Conservation (phyloP, 2,329 filamentous ascomycete genomes). For the Pseudogymnoascus sp. region DNA sequence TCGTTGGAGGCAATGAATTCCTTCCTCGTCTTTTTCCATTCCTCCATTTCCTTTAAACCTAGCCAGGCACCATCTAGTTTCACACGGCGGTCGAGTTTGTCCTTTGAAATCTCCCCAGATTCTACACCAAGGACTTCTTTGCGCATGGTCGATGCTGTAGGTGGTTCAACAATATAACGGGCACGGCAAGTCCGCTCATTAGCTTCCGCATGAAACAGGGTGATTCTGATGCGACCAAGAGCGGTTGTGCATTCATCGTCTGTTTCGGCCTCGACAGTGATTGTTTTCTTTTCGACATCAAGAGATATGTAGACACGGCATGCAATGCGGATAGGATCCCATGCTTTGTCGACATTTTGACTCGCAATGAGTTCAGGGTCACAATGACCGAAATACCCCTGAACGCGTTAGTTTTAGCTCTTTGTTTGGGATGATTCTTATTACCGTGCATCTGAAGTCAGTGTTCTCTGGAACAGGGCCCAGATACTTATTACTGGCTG, state of each 20-base stretch:
- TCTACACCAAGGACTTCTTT: slow-evolving; percentile 13
- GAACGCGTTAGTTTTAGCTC: neutral
- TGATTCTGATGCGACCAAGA: neutral
- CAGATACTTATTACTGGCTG: neutral
- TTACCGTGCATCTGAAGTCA: neutral
- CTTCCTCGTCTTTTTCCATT: slow-evolving; percentile 16
- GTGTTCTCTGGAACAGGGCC: neutral
- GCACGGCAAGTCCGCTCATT: neutral
- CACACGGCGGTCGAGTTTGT: neutral
- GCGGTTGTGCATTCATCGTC: neutral
- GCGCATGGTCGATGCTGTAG: slow-evolving; percentile 15
- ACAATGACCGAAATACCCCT: slow-evolving; percentile 1
- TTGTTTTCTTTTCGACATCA: neutral
- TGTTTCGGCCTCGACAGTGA: neutral
- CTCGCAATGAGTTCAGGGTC: neutral
- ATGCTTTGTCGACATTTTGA: slow-evolving; percentile 1
- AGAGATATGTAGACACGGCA: neutral
- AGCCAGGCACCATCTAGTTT: slow-evolving; percentile 17
- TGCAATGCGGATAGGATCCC: slow-evolving; percentile 1
- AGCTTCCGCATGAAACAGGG: neutral
- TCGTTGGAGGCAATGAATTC: slow-evolving; percentile 13
- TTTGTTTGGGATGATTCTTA: neutral
- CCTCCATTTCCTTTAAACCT: slow-evolving; percentile 7
- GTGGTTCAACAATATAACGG: slow-evolving; percentile 21
- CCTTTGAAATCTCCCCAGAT: neutral